A percentile compares a stretch with the other conserved stretches of the same genome.
Conservation (phyloP, 2,329 filamentous ascomycete species). For the Ceratocystis cacaofunesta region DNA sequence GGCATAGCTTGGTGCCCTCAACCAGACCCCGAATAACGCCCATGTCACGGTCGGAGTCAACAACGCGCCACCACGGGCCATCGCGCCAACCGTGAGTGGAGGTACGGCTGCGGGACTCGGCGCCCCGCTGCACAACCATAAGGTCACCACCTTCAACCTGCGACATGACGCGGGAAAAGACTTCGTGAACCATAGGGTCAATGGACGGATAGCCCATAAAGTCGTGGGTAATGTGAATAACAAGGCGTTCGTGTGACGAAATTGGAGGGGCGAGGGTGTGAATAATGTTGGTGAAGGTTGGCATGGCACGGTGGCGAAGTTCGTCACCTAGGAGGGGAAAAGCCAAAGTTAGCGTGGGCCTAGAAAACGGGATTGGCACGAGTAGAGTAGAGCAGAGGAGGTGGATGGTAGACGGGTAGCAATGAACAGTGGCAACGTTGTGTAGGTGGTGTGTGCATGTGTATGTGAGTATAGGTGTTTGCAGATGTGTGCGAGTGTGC, state of each 20-base stretch:
- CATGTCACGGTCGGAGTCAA: constrained; percentile 54
- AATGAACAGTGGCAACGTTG: too few relatives aligned
- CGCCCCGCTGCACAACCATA: constrained; percentile 82
- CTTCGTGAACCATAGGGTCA: constrained; percentile 78
- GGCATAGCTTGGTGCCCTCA: constrained; percentile 81
- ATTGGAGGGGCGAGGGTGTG: constrained; percentile 94
- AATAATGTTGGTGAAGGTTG: constrained; percentile 87
- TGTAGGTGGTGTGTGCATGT: too few relatives aligned
- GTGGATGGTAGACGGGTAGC: neutral
- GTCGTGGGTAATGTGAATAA: constrained; percentile 96
- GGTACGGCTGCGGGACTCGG: constrained; percentile 56
- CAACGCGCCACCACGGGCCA: constrained; percentile 88
- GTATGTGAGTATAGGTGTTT: too few relatives aligned
- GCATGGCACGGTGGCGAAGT: constrained; percentile 69
- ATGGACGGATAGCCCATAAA: constrained; percentile 86
- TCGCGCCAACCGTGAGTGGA: constrained; percentile 65
- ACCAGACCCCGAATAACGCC: constrained; percentile 64
- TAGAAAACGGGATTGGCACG: neutral
- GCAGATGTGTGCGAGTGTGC: neutral
- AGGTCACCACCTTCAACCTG: constrained; percentile 96
- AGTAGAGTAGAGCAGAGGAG: constrained; percentile 22
- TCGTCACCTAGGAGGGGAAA: constrained; percentile 53
- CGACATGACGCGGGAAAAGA: constrained; percentile 94
- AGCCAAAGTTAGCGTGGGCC: neutral
- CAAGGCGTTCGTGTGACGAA: constrained; percentile 86